Evolutionary conservation across 2,329 filamentous ascomycete species (phyloP).

Genomic region (Xylaria arbuscula): DNA sequence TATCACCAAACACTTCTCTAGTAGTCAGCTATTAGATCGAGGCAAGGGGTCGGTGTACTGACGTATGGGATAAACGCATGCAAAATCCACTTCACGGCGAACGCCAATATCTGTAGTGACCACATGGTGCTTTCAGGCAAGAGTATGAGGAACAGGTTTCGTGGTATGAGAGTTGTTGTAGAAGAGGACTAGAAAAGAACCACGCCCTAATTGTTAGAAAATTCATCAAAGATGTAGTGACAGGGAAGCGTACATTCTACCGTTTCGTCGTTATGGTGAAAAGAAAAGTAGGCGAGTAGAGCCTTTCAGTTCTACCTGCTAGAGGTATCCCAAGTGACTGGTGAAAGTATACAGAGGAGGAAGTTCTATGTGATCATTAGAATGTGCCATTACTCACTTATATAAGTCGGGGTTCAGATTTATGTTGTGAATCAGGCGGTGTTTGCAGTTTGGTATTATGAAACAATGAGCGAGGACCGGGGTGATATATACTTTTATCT

Average conservation of each 20-base stretch:
- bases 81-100: neutral
- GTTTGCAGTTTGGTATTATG: neutral
- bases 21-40: neutral
- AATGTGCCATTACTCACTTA: neutral
- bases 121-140: neutral
- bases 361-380: neutral
- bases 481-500: neutral
- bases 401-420: neutral
- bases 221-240: neutral
- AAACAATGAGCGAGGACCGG: neutral
- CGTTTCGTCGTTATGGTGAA: neutral
- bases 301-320: neutral
- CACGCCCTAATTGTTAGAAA: neutral
- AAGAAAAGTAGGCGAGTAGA: neutral
- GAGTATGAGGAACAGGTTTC: neutral
- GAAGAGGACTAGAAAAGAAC: no score
- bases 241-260: neutral
- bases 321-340: neutral
- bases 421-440: neutral
- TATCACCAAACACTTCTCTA: conserved; percentile 1
- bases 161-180: no score
- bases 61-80: conserved; percentile 3
- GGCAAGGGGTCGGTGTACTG: neutral
- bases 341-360: neutral
- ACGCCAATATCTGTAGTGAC: neutral